Conservation (phyloP, 78 protist species). For the Speleostelium caveatum region DNA sequence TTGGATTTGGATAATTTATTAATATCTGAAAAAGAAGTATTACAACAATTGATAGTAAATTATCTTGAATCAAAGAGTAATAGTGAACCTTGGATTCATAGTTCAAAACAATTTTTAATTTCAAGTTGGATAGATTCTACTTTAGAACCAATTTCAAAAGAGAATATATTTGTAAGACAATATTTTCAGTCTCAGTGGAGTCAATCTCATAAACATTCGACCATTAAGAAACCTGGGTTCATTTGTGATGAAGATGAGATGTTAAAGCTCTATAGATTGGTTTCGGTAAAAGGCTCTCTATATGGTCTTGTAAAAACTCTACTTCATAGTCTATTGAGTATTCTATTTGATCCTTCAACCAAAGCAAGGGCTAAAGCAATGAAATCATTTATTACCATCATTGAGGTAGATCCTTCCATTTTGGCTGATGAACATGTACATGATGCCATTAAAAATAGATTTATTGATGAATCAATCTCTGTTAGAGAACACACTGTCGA, state of each 20-base stretch:
- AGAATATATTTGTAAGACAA: slow-evolving; percentile 4
- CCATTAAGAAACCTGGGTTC: neutral
- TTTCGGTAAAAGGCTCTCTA: neutral
- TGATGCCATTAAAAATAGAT: slow-evolving; percentile 45
- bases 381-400: slow-evolving; percentile 51
- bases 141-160: neutral
- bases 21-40: slow-evolving; percentile 22
- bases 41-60: slow-evolving; percentile 46
- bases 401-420: slow-evolving; percentile 71
- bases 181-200: slow-evolving; percentile 18
- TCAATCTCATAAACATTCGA: neutral
- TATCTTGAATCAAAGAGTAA: slow-evolving; percentile 4
- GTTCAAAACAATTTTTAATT: slow-evolving; percentile 56
- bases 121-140: slow-evolving; percentile 21
- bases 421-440: slow-evolving; percentile 61
- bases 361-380: slow-evolving; percentile 72
- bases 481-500: slow-evolving; percentile 79
- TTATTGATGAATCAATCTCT: slow-evolving; percentile 57
- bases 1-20: neutral
- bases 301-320: slow-evolving; percentile 18
- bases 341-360: slow-evolving; percentile 40
- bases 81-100: slow-evolving; percentile 14
- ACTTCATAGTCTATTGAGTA: slow-evolving; percentile 16
- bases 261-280: slow-evolving; percentile 18
- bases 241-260: slow-evolving; percentile 18